A percentile compares a stretch with the other conserved stretches of the same genome.
Conservation (phyloP, 805 yeast genomes). For the Candida chauliodis region DNA sequence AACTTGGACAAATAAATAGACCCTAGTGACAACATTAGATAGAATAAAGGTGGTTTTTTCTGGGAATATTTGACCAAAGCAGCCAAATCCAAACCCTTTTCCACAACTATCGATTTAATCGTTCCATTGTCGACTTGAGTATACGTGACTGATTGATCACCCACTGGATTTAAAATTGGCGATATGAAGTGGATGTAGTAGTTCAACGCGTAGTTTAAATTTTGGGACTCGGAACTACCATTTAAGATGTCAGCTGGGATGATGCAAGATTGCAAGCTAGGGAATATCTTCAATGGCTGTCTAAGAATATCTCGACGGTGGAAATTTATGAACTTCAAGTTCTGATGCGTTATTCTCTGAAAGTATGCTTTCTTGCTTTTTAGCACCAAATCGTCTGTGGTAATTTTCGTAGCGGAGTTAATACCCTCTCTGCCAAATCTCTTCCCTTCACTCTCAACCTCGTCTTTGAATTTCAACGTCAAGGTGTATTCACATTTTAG, state of each 20-base stretch:
- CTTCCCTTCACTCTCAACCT: constrained; percentile 21
- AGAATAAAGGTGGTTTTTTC: constrained; percentile 18
- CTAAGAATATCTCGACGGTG: not conserved
- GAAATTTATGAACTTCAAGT: constrained; percentile 17
- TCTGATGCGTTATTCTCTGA: constrained; percentile 12
- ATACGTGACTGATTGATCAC: constrained; percentile 11
- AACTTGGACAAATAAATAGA: constrained; percentile 21
- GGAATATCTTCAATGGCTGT: constrained; percentile 2
- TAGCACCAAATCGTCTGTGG: constrained; percentile 11
- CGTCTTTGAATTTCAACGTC: constrained; percentile 23
- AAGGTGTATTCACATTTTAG: constrained; percentile 18
- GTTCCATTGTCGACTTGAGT: constrained; percentile 5
- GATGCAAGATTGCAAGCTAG: constrained; percentile 18
- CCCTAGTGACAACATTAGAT: constrained; percentile 23
- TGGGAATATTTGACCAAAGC: constrained; percentile 24
- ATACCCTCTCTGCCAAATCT: constrained; percentile 27
- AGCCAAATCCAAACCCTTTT: constrained; percentile 21
- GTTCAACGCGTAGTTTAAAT: constrained; percentile 19
- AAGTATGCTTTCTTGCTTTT: constrained; percentile 15
- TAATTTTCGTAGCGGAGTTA: constrained; percentile 5
- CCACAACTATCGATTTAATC: constrained; percentile 14
- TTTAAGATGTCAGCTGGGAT: constrained; percentile 21
- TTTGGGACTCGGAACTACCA: constrained; percentile 3
- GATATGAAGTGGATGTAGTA: constrained; percentile 23
- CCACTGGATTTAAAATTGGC: constrained; percentile 28